These are phyloP conservation scores for Endocalyx cinctus DNA, from an alignment of 2,329 filamentous ascomycete species.

Conservation along the genomic window DNA sequence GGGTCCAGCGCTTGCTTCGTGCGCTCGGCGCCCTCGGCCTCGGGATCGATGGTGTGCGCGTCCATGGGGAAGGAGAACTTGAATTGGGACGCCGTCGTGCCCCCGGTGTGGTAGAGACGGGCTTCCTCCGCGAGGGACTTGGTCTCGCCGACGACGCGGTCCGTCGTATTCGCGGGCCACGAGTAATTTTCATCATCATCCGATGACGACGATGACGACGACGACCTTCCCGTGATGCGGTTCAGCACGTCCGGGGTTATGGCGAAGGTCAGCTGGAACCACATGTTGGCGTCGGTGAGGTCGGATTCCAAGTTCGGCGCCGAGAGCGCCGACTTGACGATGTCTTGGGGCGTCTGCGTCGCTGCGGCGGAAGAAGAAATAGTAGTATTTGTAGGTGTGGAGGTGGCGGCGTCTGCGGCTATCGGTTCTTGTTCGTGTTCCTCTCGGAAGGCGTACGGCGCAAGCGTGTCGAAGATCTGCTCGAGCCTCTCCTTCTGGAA, in stretches of 20 bases:
- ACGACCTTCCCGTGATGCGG: slow-evolving; percentile 39
- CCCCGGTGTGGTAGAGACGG: slow-evolving; percentile 32
- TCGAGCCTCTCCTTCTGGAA: slow-evolving; percentile 39
- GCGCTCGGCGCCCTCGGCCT: slow-evolving; percentile 20
- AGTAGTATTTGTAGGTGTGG: too few species aligned
- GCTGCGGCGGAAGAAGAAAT: too few species aligned
- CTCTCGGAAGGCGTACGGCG: slow-evolving; percentile 40
- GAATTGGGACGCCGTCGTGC: slow-evolving; percentile 17
- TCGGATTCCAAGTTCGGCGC: slow-evolving; percentile 19
- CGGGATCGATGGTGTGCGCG: slow-evolving; percentile 20
- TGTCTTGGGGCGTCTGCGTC: slow-evolving; percentile 5
- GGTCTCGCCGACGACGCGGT: slow-evolving; percentile 43
- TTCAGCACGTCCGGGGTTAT: slow-evolving; percentile 42
- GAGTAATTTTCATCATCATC: too few species aligned
- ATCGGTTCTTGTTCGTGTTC: too few species aligned
- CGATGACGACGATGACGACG: too few species aligned
- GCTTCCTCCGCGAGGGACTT: slow-evolving; percentile 37
- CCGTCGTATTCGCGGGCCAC: slow-evolving; percentile 51
- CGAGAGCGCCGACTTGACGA: slow-evolving; percentile 4
- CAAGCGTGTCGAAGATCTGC: slow-evolving; percentile 35
- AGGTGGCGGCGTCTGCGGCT: slow-evolving; percentile 17
- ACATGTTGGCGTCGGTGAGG: slow-evolving; percentile 42
- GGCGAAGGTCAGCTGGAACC: slow-evolving; percentile 46
- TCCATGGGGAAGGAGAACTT: slow-evolving; percentile 26
- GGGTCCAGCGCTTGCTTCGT: slow-evolving; percentile 32